A percentile compares a stretch with the other conserved stretches of the same genome.
These are phyloP conservation scores for Neofusicoccum laricinum DNA, from an alignment of 2,329 filamentous ascomycete genomes.

Conservation along the genomic window DNA sequence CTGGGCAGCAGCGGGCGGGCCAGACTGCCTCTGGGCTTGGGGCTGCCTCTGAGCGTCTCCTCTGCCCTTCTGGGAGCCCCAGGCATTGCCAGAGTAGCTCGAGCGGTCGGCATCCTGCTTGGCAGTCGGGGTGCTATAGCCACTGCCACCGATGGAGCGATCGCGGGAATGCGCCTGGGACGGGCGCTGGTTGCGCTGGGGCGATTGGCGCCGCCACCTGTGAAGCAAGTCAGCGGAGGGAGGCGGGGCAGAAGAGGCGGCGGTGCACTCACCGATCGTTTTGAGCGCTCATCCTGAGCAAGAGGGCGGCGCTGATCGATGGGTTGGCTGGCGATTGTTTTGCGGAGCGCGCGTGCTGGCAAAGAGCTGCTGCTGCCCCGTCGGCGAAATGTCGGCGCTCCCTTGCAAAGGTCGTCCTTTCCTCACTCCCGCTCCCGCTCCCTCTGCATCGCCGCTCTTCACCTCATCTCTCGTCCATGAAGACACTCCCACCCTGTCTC, in stretches of 20 bases:
- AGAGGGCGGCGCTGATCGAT: constrained; percentile 16
- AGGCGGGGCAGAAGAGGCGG: background rate
- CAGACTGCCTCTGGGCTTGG: constrained; percentile 19
- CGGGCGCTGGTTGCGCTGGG: constrained; percentile 20
- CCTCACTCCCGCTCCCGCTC: too few species aligned
- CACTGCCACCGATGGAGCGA: constrained; percentile 23
- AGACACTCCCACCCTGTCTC: too few species aligned
- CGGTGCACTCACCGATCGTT: constrained; percentile 6
- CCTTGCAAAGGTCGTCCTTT: too few species aligned
- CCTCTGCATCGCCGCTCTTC: too few species aligned
- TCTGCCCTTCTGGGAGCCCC: constrained; percentile 32
- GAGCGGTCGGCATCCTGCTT: constrained; percentile 32
- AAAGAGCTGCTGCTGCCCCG: too few species aligned
- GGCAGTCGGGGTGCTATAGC: constrained; percentile 32
- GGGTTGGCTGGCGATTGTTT: constrained; percentile 12
- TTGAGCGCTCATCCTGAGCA: constrained; percentile 12
- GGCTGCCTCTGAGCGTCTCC: constrained; percentile 21
- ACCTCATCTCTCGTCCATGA: too few species aligned
- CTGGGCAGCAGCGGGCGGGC: constrained; percentile 17
- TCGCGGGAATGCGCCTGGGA: constrained; percentile 20
- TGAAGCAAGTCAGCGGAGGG: background rate
- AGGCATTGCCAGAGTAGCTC: constrained; percentile 32
- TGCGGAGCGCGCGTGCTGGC: constrained; percentile 5
- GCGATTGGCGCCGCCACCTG: constrained; percentile 18
- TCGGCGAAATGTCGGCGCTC: too few species aligned